Conservation (phyloP, 2,329 filamentous ascomycete genomes). For the Pyrenophora teres region DNA sequence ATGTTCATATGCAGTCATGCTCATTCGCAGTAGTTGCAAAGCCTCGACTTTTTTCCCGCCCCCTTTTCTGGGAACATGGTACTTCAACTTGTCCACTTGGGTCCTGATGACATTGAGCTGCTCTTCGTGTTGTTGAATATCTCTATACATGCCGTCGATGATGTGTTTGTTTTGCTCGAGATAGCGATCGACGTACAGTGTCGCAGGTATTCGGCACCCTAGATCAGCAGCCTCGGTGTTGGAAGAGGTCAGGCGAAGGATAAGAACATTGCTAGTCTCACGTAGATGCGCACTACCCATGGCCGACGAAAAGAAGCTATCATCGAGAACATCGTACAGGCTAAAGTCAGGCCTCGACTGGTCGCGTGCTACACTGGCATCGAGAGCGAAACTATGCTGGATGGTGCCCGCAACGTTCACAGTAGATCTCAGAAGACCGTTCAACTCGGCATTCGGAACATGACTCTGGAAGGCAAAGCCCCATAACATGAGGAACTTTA, state of each 20-base stretch:
- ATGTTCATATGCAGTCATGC: conserved; percentile 43
- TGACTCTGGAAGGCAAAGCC: conserved; percentile 51
- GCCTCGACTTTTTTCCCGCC: conserved; percentile 42
- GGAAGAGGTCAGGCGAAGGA: conserved; percentile 47
- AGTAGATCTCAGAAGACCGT: conserved; percentile 52
- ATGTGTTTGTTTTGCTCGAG: conserved; percentile 56
- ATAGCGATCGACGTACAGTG: conserved; percentile 65
- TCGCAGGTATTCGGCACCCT: conserved; percentile 57
- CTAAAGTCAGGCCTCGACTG: conserved; percentile 40
- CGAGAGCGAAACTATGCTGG: conserved; percentile 36
- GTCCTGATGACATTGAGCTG: conserved; percentile 39
- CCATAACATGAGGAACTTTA: conserved; percentile 58
- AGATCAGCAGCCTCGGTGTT: conserved; percentile 47
- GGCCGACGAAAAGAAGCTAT: conserved; percentile 48
- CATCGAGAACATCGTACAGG: conserved; percentile 61
- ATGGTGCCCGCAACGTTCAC: conserved; percentile 39
- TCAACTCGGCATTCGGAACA: conserved; percentile 48
- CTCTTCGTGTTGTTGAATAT: conserved; percentile 42
- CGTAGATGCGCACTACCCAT: conserved; percentile 36
- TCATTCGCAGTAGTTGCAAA: conserved; percentile 46
- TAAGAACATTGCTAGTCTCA: conserved; percentile 58
- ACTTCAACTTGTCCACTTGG: conserved; percentile 45
- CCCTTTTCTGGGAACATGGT: conserved; percentile 34
- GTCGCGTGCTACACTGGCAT: conserved; percentile 31
- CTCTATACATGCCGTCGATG: conserved; percentile 54